These are phyloP conservation scores for Alternaria arborescens DNA, from an alignment of 2,329 filamentous ascomycete species.

Conservation along the genomic window DNA sequence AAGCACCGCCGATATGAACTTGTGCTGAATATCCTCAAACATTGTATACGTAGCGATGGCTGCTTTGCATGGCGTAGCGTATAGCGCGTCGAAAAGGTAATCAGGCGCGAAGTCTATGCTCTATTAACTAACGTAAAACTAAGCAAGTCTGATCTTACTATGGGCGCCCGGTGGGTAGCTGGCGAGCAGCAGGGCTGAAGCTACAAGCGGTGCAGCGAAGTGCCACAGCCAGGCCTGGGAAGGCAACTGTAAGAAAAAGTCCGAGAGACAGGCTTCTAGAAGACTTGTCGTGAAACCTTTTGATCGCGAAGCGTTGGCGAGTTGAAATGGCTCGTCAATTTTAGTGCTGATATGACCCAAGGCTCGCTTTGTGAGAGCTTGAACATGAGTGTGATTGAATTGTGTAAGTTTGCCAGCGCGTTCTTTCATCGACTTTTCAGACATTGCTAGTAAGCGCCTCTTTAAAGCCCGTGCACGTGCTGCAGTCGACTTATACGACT, in stretches of 20 bases:
- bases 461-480: slow-evolving; percentile 7
- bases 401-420: not conserved
- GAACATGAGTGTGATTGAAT: slow-evolving; percentile 23
- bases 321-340: slow-evolving; percentile 16
- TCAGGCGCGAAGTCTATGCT: slow-evolving; percentile 16
- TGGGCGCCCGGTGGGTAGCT: slow-evolving; percentile 34
- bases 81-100: slow-evolving; percentile 16
- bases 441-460: slow-evolving; percentile 3
- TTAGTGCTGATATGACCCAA: not conserved
- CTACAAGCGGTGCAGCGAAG: slow-evolving; percentile 32
- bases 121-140: not conserved
- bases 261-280: slow-evolving; percentile 26
- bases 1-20: slow-evolving; percentile 10
- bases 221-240: slow-evolving; percentile 33
- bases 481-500: slow-evolving; percentile 2
- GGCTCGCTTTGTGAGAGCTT: not conserved
- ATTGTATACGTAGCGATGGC: slow-evolving; percentile 16
- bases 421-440: not conserved
- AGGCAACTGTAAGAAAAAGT: slow-evolving; percentile 32
- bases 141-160: slow-evolving; percentile 19
- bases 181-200: slow-evolving; percentile 34
- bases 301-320: slow-evolving; percentile 26
- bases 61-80: slow-evolving; percentile 6
- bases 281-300: slow-evolving; percentile 21
- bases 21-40: slow-evolving; percentile 7